These are phyloP conservation scores for Termitomyces sp. DNA, from an alignment of 768 basidiomycete genomes.

Conservation along the genomic window DNA sequence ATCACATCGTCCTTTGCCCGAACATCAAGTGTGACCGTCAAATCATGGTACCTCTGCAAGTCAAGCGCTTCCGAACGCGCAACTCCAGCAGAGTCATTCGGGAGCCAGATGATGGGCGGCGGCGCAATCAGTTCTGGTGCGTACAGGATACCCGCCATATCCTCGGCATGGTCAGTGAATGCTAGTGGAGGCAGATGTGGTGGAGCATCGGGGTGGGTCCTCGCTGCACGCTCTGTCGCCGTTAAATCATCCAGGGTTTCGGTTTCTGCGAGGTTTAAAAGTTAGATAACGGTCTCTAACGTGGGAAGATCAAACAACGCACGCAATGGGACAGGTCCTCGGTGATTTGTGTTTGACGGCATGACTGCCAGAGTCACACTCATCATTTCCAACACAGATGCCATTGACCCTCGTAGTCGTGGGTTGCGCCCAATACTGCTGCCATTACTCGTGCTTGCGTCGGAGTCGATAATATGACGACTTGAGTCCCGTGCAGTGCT, in stretches of 20 bases:
- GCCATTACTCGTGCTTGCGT: constrained; percentile 47
- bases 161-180: constrained; percentile 73
- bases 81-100: constrained; percentile 71
- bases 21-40: constrained; percentile 70
- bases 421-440: constrained; percentile 40
- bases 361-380: constrained; percentile 70
- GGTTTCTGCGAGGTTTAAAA: constrained; percentile 39
- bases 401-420: constrained; percentile 66
- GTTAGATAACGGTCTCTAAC: background rate
- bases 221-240: constrained; percentile 73
- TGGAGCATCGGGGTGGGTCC: constrained; percentile 75
- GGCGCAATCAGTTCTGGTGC: constrained; percentile 80
- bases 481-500: constrained; percentile 36
- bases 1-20: constrained; percentile 50
- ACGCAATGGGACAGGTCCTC: constrained; percentile 69
- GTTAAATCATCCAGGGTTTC: constrained; percentile 80
- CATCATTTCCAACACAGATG: constrained; percentile 85
- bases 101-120: constrained; percentile 80
- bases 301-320: constrained; percentile 27
- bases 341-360: constrained; percentile 52
- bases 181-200: constrained; percentile 66
- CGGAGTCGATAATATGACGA: constrained; percentile 34
- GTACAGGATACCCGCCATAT: constrained; percentile 75
- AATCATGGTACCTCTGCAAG: constrained; percentile 68
- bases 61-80: constrained; percentile 75